Base-by-base conservation (phyloP, 331 rosid species). In the Erythrophleum ivorense region DNA sequence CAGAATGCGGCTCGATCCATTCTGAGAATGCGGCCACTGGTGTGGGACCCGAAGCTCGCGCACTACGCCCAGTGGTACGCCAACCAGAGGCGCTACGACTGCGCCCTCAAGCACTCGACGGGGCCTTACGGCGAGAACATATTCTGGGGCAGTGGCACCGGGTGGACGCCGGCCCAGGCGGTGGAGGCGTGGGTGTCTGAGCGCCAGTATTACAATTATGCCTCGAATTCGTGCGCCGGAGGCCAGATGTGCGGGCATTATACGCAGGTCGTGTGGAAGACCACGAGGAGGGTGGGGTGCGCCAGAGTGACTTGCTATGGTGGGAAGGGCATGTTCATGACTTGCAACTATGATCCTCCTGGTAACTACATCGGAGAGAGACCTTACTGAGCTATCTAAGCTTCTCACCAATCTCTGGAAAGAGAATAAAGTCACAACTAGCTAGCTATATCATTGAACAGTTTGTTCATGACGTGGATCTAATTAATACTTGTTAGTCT, bases 51-150 rank as follows among this genome's bases (percentile, higher is more conserved):
- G 0, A 91, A 85, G 21, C 80, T 91, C 18, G 82, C 87, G 0
- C 72, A 34, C 40, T 95, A 93, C 48, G 98, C 98, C 0, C 87
- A 75, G 55, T 84, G 86, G 87, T 95, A 93, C 6, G 97, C 96
- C 0, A 88, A 88, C 88, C 87, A 90, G 55, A 86, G 98, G 83
- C 86, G 88, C 0, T 18, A n/a, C 0, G 98, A 95, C 74, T 95
- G 98, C 14, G 90, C 84, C 0, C 82, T 95, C n/a, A 67, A 78
- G 81, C 98, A 95, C 79, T 95, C 98, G 0, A 82, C 79, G 1
- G 98, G 98, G n/a, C 98, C 94, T 0, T 95, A 90, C 6, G 98
- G 98, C 0, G 98, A 95, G 88, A 95, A 93, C 80, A 91, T 95
- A 18, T 95, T 95, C 68, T 95, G 98, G 98, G 98, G 98, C 0